Evolutionary conservation across 2,329 filamentous ascomycete species (phyloP).

Genomic region (Penicillium sp.): DNA sequence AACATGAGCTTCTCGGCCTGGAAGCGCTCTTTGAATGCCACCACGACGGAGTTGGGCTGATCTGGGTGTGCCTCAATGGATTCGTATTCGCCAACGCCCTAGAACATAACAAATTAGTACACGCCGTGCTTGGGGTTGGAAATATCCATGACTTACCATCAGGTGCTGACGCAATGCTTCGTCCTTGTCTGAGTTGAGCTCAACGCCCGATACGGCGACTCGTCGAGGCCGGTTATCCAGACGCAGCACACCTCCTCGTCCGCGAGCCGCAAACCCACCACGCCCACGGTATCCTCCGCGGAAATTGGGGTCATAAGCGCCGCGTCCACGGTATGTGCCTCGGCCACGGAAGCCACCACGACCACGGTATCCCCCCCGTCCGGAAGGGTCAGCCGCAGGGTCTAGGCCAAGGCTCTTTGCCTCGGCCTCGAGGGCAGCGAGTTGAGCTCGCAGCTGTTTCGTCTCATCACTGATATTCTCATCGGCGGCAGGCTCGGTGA

Average conservation of each 20-base stretch:
- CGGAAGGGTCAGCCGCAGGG: constrained; percentile 33
- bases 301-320: constrained; percentile 40
- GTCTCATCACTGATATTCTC: constrained; percentile 49
- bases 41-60: constrained; percentile 40
- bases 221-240: constrained; percentile 59
- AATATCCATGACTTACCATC: constrained; percentile 39
- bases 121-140: not conserved
- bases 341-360: constrained; percentile 38
- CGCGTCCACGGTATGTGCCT: constrained; percentile 45
- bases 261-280: constrained; percentile 35
- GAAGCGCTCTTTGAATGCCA: constrained; percentile 50
- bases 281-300: constrained; percentile 45
- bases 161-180: constrained; percentile 57
- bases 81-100: constrained; percentile 49
- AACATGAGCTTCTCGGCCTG: constrained; percentile 57
- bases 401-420: constrained; percentile 55
- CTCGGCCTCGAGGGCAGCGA: constrained; percentile 56
- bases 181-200: constrained; percentile 50
- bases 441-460: constrained; percentile 52
- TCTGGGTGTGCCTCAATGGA: constrained; percentile 44
- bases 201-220: constrained; percentile 51
- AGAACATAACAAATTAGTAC: constrained; percentile 11
- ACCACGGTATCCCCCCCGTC: constrained; percentile 35
- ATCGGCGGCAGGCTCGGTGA: constrained; percentile 25
- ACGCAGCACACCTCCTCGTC: constrained; percentile 52